A percentile compares a stretch with the other conserved stretches of the same genome.
Conservation (phyloP, 2,329 filamentous ascomycete genomes). For the Aaosphaeria arxii region DNA sequence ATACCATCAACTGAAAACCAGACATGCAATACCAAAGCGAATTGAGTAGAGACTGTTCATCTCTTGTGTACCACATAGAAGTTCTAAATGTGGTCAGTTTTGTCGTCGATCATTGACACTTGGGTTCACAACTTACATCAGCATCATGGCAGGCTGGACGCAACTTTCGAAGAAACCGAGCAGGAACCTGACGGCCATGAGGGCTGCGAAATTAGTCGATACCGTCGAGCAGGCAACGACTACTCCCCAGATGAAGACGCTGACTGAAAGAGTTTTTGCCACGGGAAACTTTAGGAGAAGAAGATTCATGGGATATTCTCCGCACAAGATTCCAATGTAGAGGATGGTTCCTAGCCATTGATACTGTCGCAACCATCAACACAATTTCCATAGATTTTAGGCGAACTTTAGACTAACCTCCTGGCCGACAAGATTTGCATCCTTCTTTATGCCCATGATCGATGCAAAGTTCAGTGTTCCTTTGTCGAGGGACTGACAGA, state of each 20-base stretch:
- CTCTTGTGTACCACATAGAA: constrained; percentile 23
- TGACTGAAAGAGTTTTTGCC: constrained; percentile 19
- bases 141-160: constrained; percentile 30
- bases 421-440: constrained; percentile 28
- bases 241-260: constrained; percentile 27
- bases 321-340: constrained; percentile 34
- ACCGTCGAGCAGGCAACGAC: constrained; percentile 25
- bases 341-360: constrained; percentile 61
- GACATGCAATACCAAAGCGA: constrained; percentile 34
- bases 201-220: constrained; percentile 20
- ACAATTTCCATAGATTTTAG: constrained; percentile 5
- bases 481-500: constrained; percentile 36
- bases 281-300: constrained; percentile 10
- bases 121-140: constrained; percentile 3
- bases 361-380: constrained; percentile 32
- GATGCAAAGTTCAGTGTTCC: constrained; percentile 30
- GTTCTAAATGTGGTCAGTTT: constrained; percentile 11
- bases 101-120: neutral
- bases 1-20: constrained; percentile 36
- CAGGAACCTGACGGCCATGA: constrained; percentile 22
- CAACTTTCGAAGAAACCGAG: constrained; percentile 30
- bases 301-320: constrained; percentile 13
- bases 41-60: constrained; percentile 17
- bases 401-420: constrained; percentile 3
- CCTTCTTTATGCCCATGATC: constrained; percentile 31